Evolutionary conservation across 441 rosid genomes (phyloP).

Genomic region (Erodium trifolium): DNA sequence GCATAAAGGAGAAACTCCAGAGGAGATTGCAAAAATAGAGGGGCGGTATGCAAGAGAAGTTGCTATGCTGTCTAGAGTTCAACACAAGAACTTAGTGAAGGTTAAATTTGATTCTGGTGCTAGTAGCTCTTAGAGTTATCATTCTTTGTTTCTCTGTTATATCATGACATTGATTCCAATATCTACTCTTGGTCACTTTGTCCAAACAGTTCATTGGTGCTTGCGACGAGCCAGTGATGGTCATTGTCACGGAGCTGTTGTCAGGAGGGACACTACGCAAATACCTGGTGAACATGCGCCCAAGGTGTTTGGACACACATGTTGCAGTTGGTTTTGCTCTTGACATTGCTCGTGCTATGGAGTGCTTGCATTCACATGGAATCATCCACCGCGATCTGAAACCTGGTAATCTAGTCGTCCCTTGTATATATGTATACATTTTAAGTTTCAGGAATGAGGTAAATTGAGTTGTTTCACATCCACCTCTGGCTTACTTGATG

Average conservation of each 20-base stretch:
- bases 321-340: constrained; percentile 4
- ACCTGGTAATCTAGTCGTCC: neutral
- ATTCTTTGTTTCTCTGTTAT: neutral
- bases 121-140: neutral
- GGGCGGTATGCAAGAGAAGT: constrained; percentile 1
- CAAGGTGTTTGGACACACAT: neutral
- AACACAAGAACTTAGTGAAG: constrained; percentile 6
- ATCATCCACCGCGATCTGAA: constrained; percentile 7
- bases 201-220: constrained; percentile 4
- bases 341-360: constrained; percentile 8
- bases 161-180: too few species aligned
- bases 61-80: constrained; percentile 7
- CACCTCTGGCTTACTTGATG: neutral
- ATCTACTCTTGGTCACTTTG: neutral
- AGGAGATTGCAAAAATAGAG: neutral
- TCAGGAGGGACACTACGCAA: constrained; percentile 3
- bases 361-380: constrained; percentile 3
- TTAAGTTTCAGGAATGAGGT: neutral
- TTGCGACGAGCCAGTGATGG: neutral
- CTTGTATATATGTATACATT: neutral
- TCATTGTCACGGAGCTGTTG: constrained; percentile 5
- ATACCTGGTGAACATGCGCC: constrained; percentile 6
- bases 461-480: neutral
- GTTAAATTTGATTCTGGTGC: neutral
- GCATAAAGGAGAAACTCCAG: constrained; percentile 2